These are phyloP conservation scores for Macrocybe gigantea DNA, from an alignment of 768 basidiomycete genomes.

Conservation along the genomic window DNA sequence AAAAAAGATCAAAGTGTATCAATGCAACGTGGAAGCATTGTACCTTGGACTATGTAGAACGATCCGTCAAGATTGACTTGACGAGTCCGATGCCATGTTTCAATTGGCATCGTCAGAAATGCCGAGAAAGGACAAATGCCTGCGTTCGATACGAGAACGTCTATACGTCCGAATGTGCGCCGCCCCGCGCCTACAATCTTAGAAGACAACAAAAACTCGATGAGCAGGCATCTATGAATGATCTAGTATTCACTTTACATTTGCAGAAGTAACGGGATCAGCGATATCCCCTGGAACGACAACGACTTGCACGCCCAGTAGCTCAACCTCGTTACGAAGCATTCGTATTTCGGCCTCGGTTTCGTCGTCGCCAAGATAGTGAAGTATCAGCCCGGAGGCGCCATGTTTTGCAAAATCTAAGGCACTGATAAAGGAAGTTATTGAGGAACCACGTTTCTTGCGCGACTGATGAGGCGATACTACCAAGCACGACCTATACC, in stretches of 20 bases:
- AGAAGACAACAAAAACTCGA: not conserved
- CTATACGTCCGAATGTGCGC: slow-evolving; percentile 57
- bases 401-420: slow-evolving; percentile 61
- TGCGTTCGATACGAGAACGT: slow-evolving; percentile 41
- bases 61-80: slow-evolving; percentile 74
- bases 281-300: slow-evolving; percentile 64
- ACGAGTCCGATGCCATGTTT: slow-evolving; percentile 58
- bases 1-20: not conserved
- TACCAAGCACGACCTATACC: slow-evolving; percentile 69
- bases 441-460: not conserved
- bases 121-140: slow-evolving; percentile 77
- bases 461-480: slow-evolving; percentile 1
- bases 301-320: slow-evolving; percentile 32
- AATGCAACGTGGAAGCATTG: not conserved
- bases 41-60: slow-evolving; percentile 66
- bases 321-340: slow-evolving; percentile 42
- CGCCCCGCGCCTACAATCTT: slow-evolving; percentile 62
- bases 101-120: slow-evolving; percentile 63
- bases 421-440: slow-evolving; percentile 26
- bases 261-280: slow-evolving; percentile 44
- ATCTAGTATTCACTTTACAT: slow-evolving; percentile 27
- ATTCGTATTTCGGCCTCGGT: slow-evolving; percentile 42
- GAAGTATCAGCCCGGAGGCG: slow-evolving; percentile 56
- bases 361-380: slow-evolving; percentile 58
- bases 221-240: not conserved